Conservation (phyloP, 2,329 filamentous ascomycete species). For the Paracoccidioides brasiliensis region DNA sequence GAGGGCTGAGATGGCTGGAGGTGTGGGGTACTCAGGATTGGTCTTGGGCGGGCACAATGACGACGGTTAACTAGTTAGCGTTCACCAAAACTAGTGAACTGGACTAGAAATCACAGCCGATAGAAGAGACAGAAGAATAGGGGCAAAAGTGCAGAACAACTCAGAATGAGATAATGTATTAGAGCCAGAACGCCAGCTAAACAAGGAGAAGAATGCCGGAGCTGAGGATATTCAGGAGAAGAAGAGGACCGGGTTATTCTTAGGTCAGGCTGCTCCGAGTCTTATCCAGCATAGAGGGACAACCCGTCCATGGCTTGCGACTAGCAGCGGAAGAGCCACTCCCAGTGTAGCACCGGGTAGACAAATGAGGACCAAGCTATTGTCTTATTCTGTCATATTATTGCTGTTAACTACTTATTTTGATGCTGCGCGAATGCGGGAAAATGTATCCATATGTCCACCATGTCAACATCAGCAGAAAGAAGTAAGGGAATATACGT, state of each 20-base stretch:
- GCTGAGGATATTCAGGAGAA: not conserved
- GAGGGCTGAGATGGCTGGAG: not conserved
- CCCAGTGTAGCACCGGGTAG: not conserved
- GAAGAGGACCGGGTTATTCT: not conserved
- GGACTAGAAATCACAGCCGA: not conserved
- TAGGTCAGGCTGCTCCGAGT: not conserved
- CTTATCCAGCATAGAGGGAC: too few relatives aligned
- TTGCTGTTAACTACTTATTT: too few relatives aligned
- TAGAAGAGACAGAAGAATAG: not conserved
- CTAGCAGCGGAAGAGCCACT: not conserved
- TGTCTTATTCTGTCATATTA: not conserved
- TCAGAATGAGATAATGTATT: not conserved
- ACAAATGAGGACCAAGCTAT: not conserved
- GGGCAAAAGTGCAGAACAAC: not conserved
- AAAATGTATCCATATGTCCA: too few relatives aligned
- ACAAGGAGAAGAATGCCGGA: too few relatives aligned
- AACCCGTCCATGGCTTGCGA: not conserved
- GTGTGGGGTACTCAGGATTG: conserved; percentile 1
- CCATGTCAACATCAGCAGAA: too few relatives aligned
- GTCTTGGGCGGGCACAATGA: not conserved
- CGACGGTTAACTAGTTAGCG: not conserved
- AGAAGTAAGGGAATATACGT: too few relatives aligned
- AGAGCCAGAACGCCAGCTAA: not conserved
- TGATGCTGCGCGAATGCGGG: too few relatives aligned
- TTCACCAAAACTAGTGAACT: not conserved